Base-by-base conservation (phyloP, 2,329 filamentous ascomycete species). In the Shiraia bambusicola region DNA sequence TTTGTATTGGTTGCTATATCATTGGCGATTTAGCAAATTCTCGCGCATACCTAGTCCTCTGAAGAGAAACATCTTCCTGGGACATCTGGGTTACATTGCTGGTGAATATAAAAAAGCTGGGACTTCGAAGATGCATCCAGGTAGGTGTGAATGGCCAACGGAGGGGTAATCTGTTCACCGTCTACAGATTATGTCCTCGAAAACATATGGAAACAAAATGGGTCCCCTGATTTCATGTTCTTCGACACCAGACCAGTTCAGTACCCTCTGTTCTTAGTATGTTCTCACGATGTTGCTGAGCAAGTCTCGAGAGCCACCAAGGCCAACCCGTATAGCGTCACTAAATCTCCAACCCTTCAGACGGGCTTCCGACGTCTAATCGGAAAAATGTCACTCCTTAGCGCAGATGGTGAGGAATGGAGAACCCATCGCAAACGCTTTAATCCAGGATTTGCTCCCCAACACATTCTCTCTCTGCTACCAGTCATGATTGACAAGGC, bases 381-480 rank as follows among this genome's bases (percentile, higher is more conserved):
- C n/a, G 66, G 66, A 2, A 38, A 41, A 19, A 44, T 42, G 12
- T 66, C 66, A 3, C 43, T 69, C 7, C 47, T 69, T 7, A 48
- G 32, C 27, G 46, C 49, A 28, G 50, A 64, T 35, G 60, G 57
- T 11, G 58, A 62, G 32, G 41, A 46, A 1, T 70, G 69, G 68
- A 71, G 67, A 49, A 37, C 33, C 4, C 53, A 67, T 34, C 60
- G 67, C 22, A 59, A 60, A 32, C 59, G 56, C 1, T 70, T 69
- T 51, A 67, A 68, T 24, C 59, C 62, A 11, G 68, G 65, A 3
- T 72, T 72, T 37, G 59, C 60, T 3, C 58, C 62, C 3, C 57
- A 61, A 26, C 66, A 72, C 45, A 40, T 72, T 4, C 49, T 64
- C 28, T 59, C 61, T 6, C 47, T 70, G 10, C 50, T 69, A 4